Evolutionary conservation across 495 filamentous ascomycete species (phyloP), one percentile per base, ranked within the genome.

Genomic region (Trichocladium antarcticum): DNA sequence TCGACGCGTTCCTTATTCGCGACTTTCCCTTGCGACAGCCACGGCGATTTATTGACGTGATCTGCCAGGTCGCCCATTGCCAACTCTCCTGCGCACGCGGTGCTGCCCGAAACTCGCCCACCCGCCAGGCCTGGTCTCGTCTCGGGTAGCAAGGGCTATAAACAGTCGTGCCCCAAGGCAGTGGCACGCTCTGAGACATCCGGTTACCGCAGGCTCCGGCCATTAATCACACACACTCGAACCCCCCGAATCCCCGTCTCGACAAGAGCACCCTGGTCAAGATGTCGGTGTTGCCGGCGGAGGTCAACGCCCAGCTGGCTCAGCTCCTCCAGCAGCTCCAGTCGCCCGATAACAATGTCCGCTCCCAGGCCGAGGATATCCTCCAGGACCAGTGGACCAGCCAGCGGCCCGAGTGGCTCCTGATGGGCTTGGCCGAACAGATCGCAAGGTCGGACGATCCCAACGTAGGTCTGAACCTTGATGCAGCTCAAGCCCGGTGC

Each of bases 341-440:
- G 65, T 88, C 89, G n/a, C 67, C 87, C 56, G 89, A 99, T 72
- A 99, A 99, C 67, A 67, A 68, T 32, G 74, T 85, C 57, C 83
- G 93, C 56, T 78, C 82, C 28, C 80, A 85, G 61, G 89, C 89
- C 41, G 93, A 99, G 68, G 87, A 89, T 42, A 81, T 86, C 63
- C 69, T 99, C 51, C 87, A 85, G 60, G 83, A 79, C 67, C 84
- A 89, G 66, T 99, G 92, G 92, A 81, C 88, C 34, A 74, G 71
- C 44, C 74, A 75, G 16, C 77, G 82, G 36, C 89, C 93, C 31
- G 89, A 94, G 55, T 73, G 92, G 51, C 70, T 97, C 32, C 68
- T 99, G 65, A 87, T 95, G 83, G 93, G 89, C 47, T 68, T 99
- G 56, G 87, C 82, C 16, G 93, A 99, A 68, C 89, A 97, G 68